Percentiles rank a stretch among this genome's conserved stretches.
Conservation (phyloP, 495 filamentous ascomycete genomes). For the Penicillium flavigenum region DNA sequence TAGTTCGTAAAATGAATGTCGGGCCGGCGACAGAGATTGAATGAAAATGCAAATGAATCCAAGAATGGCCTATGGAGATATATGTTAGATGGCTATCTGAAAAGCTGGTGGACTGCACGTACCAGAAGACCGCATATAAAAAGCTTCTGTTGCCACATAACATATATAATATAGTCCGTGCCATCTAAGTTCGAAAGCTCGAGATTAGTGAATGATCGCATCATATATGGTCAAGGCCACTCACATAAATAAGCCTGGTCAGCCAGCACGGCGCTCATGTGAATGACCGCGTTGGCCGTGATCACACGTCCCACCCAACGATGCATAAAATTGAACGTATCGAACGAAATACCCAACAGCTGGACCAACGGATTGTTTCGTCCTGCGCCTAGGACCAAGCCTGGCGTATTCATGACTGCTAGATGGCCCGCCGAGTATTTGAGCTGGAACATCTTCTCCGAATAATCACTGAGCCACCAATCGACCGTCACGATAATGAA, state of each 20-base stretch:
- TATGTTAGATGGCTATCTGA: background rate
- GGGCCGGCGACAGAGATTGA: slow-evolving; percentile 51
- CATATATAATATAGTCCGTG: slow-evolving; percentile 27
- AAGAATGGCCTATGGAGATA: slow-evolving; percentile 33
- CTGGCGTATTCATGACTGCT: slow-evolving; percentile 45
- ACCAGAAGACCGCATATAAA: slow-evolving; percentile 41
- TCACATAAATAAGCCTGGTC: slow-evolving; percentile 29
- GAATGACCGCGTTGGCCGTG: slow-evolving; percentile 35
- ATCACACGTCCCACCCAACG: slow-evolving; percentile 47
- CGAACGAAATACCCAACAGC: slow-evolving; percentile 40
- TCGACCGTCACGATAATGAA: slow-evolving; percentile 43
- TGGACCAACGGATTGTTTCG: slow-evolving; percentile 46
- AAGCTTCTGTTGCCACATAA: slow-evolving; percentile 36
- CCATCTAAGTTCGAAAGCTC: slow-evolving; percentile 15
- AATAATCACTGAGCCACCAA: slow-evolving; percentile 35
- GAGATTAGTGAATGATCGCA: slow-evolving; percentile 9
- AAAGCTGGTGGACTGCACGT: slow-evolving; percentile 12
- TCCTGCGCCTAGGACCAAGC: slow-evolving; percentile 40
- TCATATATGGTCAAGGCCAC: slow-evolving; percentile 5
- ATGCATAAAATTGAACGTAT: slow-evolving; percentile 48
- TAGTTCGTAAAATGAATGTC: slow-evolving; percentile 59
- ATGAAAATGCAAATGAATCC: slow-evolving; percentile 50
- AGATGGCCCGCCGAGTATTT: slow-evolving; percentile 43
- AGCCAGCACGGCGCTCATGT: slow-evolving; percentile 38
- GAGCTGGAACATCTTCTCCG: slow-evolving; percentile 38